phyloP scores from a whole-genome alignment of 805 yeast genomes.

The Saturnispora silvae region DNA sequence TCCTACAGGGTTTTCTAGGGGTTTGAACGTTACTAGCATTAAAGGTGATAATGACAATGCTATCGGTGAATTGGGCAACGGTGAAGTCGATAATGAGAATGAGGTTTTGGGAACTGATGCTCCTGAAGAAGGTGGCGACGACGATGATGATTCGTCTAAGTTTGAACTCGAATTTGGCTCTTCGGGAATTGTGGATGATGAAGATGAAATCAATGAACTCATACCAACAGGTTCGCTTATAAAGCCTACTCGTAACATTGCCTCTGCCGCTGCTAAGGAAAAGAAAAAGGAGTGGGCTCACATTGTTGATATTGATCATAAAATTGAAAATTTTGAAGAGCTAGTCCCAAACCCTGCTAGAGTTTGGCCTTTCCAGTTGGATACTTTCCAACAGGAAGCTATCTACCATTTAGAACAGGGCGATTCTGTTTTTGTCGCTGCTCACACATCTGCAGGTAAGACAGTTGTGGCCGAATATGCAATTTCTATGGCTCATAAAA shows the following conservation, averaged over 20 bases:
- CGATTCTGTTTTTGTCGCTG: constrained; percentile 97
- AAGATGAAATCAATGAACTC: constrained; percentile 21
- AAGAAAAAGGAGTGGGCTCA: constrained; percentile 77
- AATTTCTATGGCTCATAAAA: constrained; percentile 89
- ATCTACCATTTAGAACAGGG: constrained; percentile 94
- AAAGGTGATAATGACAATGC: constrained; percentile 10
- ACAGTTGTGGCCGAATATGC: constrained; percentile 98
- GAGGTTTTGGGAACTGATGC: constrained; percentile 6
- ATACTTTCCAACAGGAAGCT: constrained; percentile 94
- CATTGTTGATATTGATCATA: constrained; percentile 77
- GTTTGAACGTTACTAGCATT: constrained; percentile 31
- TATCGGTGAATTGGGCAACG: constrained; percentile 5
- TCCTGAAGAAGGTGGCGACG: constrained; percentile 7
- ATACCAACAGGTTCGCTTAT: constrained; percentile 21
- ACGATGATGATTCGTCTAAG: constrained; percentile 30
- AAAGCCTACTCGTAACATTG: constrained; percentile 16
- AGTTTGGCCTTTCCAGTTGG: constrained; percentile 90
- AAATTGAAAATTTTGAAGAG: constrained; percentile 74
- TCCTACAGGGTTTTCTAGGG: constrained; percentile 76
- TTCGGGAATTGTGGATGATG: constrained; percentile 4
- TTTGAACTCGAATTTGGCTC: constrained; percentile 3
- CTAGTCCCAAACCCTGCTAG: constrained; percentile 90
- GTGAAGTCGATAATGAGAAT: neutral
- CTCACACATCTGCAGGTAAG: constrained; percentile 98
- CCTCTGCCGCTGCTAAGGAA: constrained; percentile 11